Conservation (phyloP, 2,329 filamentous ascomycete genomes). For the Alternaria ethzedia region DNA sequence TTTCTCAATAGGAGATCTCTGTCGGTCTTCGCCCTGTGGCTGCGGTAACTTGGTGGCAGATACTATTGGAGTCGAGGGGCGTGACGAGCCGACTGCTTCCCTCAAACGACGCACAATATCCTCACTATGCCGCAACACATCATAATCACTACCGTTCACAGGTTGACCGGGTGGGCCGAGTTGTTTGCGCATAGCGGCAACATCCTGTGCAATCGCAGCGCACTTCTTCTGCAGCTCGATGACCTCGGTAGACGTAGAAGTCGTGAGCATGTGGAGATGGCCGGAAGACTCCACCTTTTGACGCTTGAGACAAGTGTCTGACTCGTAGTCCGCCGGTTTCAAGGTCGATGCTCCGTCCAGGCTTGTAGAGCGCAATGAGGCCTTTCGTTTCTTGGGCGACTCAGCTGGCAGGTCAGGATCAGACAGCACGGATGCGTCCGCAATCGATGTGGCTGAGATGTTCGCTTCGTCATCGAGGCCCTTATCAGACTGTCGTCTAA, state of each 20-base stretch:
- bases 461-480: background rate
- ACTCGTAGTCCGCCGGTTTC: background rate
- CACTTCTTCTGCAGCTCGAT: background rate
- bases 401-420: background rate
- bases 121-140: background rate
- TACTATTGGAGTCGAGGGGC: background rate
- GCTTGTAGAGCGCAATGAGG: background rate
- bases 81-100: background rate
- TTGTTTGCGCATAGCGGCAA: background rate
- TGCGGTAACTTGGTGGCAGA: background rate
- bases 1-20: background rate
- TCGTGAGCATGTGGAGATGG: background rate
- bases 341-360: background rate
- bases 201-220: background rate
- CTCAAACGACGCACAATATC: background rate
- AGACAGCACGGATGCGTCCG: background rate
- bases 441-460: background rate
- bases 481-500: background rate
- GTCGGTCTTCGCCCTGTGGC: background rate
- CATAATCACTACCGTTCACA: background rate
- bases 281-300: background rate
- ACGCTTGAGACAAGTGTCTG: background rate
- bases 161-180: background rate
- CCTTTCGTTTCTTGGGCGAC: slow-evolving; percentile 16
- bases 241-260: background rate